phyloP scores from a whole-genome alignment of 2,329 filamentous ascomycete genomes.

The Endoconidiophora laricicola region DNA sequence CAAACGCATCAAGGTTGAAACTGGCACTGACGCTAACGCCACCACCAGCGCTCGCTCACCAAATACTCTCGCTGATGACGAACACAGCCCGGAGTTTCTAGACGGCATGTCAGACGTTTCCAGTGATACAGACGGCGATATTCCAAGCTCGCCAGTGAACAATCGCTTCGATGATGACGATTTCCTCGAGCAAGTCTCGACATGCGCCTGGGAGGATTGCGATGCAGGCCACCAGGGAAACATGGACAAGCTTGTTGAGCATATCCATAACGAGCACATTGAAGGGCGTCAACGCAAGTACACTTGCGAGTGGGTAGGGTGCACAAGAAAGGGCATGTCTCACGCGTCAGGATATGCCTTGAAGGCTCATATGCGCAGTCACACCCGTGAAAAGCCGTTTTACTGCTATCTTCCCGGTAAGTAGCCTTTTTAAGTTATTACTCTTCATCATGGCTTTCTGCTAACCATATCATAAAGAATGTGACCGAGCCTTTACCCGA shows the following conservation, averaged over 20 bases:
- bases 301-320: slow-evolving; percentile 94
- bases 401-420: slow-evolving; percentile 87
- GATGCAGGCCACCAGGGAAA: slow-evolving; percentile 53
- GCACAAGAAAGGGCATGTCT: slow-evolving; percentile 68
- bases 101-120: slow-evolving; percentile 58
- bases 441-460: not conserved
- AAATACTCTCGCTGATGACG: slow-evolving; percentile 15
- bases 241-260: slow-evolving; percentile 67
- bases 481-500: slow-evolving; percentile 87
- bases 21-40: slow-evolving; percentile 16
- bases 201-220: slow-evolving; percentile 66
- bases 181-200: slow-evolving; percentile 59
- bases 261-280: slow-evolving; percentile 87
- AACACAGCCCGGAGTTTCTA: slow-evolving; percentile 34
- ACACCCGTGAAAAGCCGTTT: slow-evolving; percentile 95
- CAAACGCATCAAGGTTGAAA: slow-evolving; percentile 31
- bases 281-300: slow-evolving; percentile 90
- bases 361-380: slow-evolving; percentile 93
- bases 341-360: slow-evolving; percentile 93
- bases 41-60: slow-evolving; percentile 13
- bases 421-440: slow-evolving; percentile 14
- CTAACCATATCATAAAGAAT: slow-evolving; percentile 43
- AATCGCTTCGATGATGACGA: slow-evolving; percentile 58
- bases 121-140: slow-evolving; percentile 75
- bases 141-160: slow-evolving; percentile 54